Percentiles rank a stretch among this genome's conserved stretches.
These are phyloP conservation scores for Candida khao-thaluensis DNA, from an alignment of 805 yeast genomes.

Conservation along the genomic window DNA sequence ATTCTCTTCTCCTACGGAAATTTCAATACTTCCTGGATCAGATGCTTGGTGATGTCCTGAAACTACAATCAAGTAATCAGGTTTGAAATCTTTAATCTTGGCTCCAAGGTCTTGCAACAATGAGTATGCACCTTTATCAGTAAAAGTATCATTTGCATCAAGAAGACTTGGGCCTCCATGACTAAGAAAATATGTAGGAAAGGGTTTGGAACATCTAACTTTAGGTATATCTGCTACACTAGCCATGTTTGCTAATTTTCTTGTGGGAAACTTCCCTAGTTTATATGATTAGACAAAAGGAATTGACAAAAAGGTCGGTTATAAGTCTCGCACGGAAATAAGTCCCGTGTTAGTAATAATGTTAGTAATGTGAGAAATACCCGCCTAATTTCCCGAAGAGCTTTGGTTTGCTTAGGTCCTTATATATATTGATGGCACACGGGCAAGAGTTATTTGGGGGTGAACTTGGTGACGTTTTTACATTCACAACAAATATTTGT, in stretches of 20 bases:
- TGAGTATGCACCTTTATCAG: conserved; percentile 64
- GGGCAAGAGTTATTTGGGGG: too few species aligned
- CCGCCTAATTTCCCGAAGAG: too few species aligned
- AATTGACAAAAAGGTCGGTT: too few species aligned
- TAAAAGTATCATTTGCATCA: conserved; percentile 46
- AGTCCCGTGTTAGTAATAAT: too few species aligned
- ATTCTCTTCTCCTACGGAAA: conserved; percentile 27
- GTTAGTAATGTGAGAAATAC: too few species aligned
- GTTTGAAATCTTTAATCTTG: conserved; percentile 52
- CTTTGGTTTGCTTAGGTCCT: too few species aligned
- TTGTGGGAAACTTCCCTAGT: too few species aligned
- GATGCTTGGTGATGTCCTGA: conserved; percentile 78
- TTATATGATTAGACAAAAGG: too few species aligned
- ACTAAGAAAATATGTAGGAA: conserved; percentile 68
- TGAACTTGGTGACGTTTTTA: too few species aligned
- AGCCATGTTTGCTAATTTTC: neutral
- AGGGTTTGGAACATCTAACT: conserved; percentile 22
- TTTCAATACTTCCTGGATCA: conserved; percentile 42
- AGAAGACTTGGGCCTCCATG: conserved; percentile 86
- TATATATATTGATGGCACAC: too few species aligned
- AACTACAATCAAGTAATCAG: conserved; percentile 63
- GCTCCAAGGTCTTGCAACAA: conserved; percentile 50
- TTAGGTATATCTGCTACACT: conserved; percentile 7
- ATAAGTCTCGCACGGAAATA: too few species aligned
- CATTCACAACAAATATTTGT: too few species aligned